Evolutionary conservation across 331 rosid genomes (phyloP), one percentile per base, ranked within the genome.

Genomic region (Pyracantha coccinea): DNA sequence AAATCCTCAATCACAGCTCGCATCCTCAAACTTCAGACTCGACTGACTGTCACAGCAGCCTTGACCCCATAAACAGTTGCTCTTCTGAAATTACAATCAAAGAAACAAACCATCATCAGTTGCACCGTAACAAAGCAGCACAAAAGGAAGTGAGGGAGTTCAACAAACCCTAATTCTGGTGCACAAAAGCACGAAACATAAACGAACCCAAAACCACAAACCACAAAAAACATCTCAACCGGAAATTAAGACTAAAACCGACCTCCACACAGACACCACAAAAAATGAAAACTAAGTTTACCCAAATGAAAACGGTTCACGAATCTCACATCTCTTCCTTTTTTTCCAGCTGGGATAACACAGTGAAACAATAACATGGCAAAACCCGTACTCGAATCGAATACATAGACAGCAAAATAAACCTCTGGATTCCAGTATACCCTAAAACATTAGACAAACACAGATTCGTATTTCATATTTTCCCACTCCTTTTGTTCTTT

Each of bases 21-120:
- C 79, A 82, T 77, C 71, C 77, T 53, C 77, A 80, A 74, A 75
- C 52, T 59, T 47, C 7, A 59, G 78, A 61, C 68, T 81, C 62
- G 15, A 44, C 77, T 19, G 20, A 45, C 24, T 66, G 68, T 57
- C 47, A 75, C 78, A 19, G 72, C 55, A 66, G 74, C 25, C 77
- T 68, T 69, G 73, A 20, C 60, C 76, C 68, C 68, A 57, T 32
- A 31, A 52, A 58, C 50, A 68, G 63, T 21, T 23, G 66, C 52
- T 77, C 62, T 59, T 47, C 80, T 57, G 81, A 15, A 74, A 69
- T 38, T 50, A 25, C 14, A 61, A 24, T 47, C 52, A 68, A 59
- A 52, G 50, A 31, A 41, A 68, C 20, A 52, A 47, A 66, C 25
- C 52, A 65, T 69, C 69, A 67, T 72, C 76, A 16, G 7, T 20